Evolutionary conservation across 2,329 filamentous ascomycete species (phyloP).

Genomic region (Aspergillus chevalieri): DNA sequence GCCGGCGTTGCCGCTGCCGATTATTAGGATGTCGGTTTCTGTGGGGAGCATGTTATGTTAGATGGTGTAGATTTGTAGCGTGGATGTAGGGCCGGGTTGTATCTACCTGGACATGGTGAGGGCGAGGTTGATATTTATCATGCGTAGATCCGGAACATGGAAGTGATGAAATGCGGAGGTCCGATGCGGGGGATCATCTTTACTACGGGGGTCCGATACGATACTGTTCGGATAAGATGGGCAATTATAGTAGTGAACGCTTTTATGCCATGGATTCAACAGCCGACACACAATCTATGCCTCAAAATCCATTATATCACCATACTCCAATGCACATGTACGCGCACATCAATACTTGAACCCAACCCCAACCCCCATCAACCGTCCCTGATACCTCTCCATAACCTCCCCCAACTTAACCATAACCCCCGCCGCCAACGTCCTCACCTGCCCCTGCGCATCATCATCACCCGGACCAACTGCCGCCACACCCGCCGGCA

Average conservation of each 20-base stretch:
- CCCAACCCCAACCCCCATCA: conserved; percentile 63
- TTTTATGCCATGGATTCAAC: no score
- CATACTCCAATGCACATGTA: no score
- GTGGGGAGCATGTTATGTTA: conserved; percentile 6
- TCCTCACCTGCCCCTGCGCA: conserved; percentile 33
- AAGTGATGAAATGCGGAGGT: neutral
- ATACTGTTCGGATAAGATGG: no score
- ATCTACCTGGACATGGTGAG: neutral
- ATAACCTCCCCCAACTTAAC: conserved; percentile 76
- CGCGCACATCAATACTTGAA: conserved; percentile 29
- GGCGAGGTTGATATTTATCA: neutral
- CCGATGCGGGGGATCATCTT: neutral
- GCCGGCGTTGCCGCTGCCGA: conserved; percentile 61
- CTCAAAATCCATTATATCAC: no score
- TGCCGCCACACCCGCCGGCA: conserved; percentile 36
- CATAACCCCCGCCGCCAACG: conserved; percentile 70
- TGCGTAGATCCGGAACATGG: neutral
- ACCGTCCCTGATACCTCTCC: conserved; percentile 68
- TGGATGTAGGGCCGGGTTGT: neutral
- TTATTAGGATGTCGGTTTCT: conserved; percentile 42
- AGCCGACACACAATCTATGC: no score
- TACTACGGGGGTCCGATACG: no score
- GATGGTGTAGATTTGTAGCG: neutral
- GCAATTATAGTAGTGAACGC: no score
- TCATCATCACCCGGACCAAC: conserved; percentile 26